phyloP scores from a whole-genome alignment of 441 rosid genomes.

The Dalechampia spathulata region DNA sequence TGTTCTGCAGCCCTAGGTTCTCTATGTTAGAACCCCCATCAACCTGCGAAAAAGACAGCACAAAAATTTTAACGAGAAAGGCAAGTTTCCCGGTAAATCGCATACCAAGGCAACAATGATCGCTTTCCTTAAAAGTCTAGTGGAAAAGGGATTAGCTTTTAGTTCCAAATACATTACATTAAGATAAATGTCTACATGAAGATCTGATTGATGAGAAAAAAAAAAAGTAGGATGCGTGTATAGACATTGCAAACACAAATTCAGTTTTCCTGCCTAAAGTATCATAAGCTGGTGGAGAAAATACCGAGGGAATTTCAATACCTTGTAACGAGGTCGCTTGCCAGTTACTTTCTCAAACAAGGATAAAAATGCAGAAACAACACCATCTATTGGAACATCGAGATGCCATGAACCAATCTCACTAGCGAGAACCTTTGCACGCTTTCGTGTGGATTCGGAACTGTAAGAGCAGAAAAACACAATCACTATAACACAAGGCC shows the following conservation, averaged over 20 bases:
- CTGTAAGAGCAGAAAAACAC: conserved; percentile 30
- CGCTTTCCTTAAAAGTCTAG: not conserved
- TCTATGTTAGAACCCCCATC: conserved; percentile 91
- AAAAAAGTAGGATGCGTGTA: not conserved
- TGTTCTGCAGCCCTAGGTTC: conserved; percentile 93
- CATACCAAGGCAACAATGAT: not conserved
- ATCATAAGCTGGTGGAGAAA: not conserved
- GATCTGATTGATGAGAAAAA: not conserved
- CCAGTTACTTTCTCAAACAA: conserved; percentile 89
- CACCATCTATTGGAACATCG: conserved; percentile 73
- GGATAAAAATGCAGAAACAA: conserved; percentile 70
- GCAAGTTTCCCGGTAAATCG: too few species aligned
- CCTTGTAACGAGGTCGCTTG: conserved; percentile 82
- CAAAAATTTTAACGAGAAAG: not conserved
- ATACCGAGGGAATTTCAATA: conserved; percentile 9
- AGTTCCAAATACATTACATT: not conserved
- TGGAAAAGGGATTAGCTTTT: not conserved
- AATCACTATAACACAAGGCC: not conserved
- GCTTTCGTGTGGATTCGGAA: conserved; percentile 64
- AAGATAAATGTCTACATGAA: not conserved
- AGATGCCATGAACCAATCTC: conserved; percentile 98
- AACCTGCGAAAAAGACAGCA: conserved; percentile 37
- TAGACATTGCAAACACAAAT: not conserved
- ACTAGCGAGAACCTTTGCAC: conserved; percentile 79
- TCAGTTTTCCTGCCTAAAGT: not conserved